Conservation (phyloP, 495 filamentous ascomycete genomes). For the Neurospora tetraspora region DNA sequence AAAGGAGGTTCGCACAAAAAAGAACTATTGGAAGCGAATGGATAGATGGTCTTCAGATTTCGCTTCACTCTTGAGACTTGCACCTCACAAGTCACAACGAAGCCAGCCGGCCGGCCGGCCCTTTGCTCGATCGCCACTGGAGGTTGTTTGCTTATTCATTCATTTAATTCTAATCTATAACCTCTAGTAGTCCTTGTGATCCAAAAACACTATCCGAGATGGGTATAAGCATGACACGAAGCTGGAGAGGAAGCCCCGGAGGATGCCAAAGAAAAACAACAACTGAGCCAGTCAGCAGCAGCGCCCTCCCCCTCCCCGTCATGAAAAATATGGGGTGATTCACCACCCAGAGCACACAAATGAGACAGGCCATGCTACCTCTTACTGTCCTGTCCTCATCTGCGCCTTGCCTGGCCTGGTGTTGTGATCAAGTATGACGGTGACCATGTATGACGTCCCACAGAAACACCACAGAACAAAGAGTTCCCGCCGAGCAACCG, state of each 20-base stretch:
- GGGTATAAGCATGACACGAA: neutral
- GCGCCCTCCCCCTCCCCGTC: neutral
- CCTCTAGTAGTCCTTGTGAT: neutral
- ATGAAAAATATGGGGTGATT: neutral
- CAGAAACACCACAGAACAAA: neutral
- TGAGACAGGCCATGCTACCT: neutral
- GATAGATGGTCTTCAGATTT: neutral
- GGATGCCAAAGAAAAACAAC: neutral
- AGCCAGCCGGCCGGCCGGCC: neutral
- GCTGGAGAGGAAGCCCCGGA: neutral
- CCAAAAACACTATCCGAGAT: neutral
- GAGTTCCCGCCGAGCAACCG: neutral
- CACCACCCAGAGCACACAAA: neutral
- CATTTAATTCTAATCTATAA: neutral
- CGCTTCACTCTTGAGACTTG: neutral
- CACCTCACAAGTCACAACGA: neutral
- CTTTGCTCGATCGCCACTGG: neutral
- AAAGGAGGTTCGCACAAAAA: neutral
- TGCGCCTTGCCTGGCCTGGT: neutral
- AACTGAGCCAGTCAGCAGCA: neutral
- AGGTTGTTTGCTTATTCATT: neutral
- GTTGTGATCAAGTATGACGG: neutral
- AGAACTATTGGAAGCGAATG: neutral
- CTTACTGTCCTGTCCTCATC: neutral
- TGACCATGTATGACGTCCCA: neutral